Conservation (phyloP, 306 rosid genomes). For the Cicer yamashitae region DNA sequence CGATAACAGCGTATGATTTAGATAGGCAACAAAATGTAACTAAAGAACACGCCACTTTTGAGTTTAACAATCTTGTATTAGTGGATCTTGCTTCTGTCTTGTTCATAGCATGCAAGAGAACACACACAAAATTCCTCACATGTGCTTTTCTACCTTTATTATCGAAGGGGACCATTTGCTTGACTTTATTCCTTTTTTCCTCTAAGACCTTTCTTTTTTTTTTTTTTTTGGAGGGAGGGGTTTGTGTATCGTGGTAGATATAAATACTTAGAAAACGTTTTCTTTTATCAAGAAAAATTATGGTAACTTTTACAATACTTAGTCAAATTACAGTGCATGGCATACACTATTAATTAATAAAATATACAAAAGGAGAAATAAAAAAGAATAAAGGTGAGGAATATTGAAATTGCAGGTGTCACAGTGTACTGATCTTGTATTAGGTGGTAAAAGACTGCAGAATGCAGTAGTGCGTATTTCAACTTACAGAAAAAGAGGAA, state of each 20-base stretch:
- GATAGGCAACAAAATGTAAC: conserved; percentile 5
- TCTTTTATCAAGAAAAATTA: conserved; percentile 6
- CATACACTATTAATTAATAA: not conserved
- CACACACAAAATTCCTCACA: conserved; percentile 41
- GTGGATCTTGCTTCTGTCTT: conserved; percentile 50
- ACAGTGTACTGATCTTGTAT: conserved; percentile 52
- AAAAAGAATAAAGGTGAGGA: conserved; percentile 37
- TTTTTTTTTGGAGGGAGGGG: not conserved
- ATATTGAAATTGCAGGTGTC: conserved; percentile 55
- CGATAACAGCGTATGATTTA: not conserved
- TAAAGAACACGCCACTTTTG: conserved; percentile 8
- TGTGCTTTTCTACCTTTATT: conserved; percentile 43
- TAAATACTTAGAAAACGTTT: not conserved
- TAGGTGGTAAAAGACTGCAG: conserved; percentile 43
- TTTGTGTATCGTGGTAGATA: not conserved
- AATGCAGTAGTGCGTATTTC: conserved; percentile 47
- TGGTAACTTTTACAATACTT: not conserved
- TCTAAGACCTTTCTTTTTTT: not conserved
- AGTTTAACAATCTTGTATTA: conserved; percentile 32
- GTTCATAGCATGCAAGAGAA: conserved; percentile 44
- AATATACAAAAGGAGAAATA: conserved; percentile 6
- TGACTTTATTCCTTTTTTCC: conserved; percentile 41
- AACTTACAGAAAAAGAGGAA: conserved; percentile 53
- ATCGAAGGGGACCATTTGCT: conserved; percentile 35
- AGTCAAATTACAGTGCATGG: not conserved